These are phyloP conservation scores for Dendrobium catenatum DNA, from an alignment of 106 monocot species.

Conservation along the genomic window DNA sequence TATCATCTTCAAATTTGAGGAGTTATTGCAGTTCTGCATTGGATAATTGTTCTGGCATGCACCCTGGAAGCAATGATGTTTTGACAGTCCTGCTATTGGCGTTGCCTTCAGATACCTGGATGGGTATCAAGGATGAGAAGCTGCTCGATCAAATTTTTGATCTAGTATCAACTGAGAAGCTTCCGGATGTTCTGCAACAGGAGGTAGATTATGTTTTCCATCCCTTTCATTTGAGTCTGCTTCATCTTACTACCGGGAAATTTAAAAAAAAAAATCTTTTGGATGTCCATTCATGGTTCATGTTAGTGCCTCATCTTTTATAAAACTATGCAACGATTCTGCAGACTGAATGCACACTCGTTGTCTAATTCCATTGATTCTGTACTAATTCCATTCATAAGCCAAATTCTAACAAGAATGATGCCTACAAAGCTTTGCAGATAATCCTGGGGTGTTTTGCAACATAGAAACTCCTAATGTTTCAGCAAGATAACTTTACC, in stretches of 20 bases:
- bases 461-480: not conserved
- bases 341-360: not conserved
- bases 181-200: slow-evolving; percentile 71
- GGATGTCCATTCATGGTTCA: not conserved
- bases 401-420: not conserved
- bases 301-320: not conserved
- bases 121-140: slow-evolving; percentile 42
- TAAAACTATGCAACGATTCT: not conserved
- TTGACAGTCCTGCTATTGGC: slow-evolving; percentile 74
- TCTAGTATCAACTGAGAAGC: slow-evolving; percentile 50
- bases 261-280: not conserved
- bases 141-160: slow-evolving; percentile 46
- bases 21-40: slow-evolving; percentile 20
- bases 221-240: not conserved
- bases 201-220: slow-evolving; percentile 42
- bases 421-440: not conserved
- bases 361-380: not conserved
- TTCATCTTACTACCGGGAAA: not conserved
- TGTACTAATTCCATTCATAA: not conserved
- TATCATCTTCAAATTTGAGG: not conserved
- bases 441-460: not conserved
- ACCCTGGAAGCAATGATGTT: slow-evolving; percentile 60
- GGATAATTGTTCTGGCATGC: slow-evolving; percentile 22
- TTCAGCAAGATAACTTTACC: not conserved
- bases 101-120: slow-evolving; percentile 60